phyloP scores from a whole-genome alignment of 305 asterid species.

The Fraxinus latifolia region DNA sequence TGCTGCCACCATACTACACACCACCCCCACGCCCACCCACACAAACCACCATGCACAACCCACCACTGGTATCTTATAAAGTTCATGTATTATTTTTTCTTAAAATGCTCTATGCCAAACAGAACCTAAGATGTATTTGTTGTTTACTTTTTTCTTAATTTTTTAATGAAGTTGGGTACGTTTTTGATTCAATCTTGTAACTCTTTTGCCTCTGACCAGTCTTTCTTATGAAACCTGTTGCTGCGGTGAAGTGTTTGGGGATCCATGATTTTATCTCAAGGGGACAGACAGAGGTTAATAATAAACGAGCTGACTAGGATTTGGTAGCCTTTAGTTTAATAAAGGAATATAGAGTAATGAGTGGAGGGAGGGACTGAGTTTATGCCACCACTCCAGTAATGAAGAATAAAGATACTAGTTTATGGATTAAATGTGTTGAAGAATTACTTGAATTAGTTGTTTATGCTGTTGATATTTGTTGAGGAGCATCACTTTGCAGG shows the following conservation, averaged over 20 bases:
- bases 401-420: slow-evolving; percentile 12
- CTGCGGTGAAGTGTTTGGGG: neutral
- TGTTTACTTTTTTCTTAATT: neutral
- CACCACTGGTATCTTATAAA: neutral
- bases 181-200: slow-evolving; percentile 4
- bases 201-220: neutral
- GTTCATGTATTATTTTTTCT: neutral
- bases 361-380: slow-evolving; percentile 1
- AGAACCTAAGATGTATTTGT: neutral
- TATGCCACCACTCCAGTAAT: slow-evolving; percentile 3
- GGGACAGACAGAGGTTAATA: slow-evolving; percentile 4
- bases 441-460: neutral
- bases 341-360: slow-evolving; percentile 12
- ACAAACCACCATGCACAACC: neutral
- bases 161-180: slow-evolving; percentile 4
- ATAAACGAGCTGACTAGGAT: neutral
- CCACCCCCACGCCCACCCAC: neutral
- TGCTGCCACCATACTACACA: neutral
- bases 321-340: neutral
- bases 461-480: slow-evolving; percentile 24
- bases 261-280: slow-evolving; percentile 9
- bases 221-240: slow-evolving; percentile 16
- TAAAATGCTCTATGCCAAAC: neutral
- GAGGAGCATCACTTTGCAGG: slow-evolving; percentile 46
- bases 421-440: neutral